phyloP scores from a whole-genome alignment of 345 rosid species.

The Carallia pectinifolia region DNA sequence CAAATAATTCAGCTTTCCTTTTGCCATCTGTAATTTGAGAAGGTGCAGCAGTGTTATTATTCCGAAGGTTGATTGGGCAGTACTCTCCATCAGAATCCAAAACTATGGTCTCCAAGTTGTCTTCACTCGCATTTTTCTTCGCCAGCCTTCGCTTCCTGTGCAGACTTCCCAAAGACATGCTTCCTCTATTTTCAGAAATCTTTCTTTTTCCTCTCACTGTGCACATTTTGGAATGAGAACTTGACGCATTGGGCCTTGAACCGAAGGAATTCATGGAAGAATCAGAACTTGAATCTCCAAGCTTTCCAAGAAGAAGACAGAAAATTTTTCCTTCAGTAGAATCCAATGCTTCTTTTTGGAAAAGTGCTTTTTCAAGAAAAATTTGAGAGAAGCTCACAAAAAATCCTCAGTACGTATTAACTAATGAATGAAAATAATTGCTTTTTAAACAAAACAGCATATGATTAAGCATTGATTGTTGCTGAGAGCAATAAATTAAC shows the following conservation, averaged over 20 bases:
- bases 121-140: conserved; percentile 37
- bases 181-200: conserved; percentile 19
- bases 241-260: conserved; percentile 24
- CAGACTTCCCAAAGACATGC: conserved; percentile 36
- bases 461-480: neutral
- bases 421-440: neutral
- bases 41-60: neutral
- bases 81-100: conserved; percentile 49
- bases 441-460: neutral
- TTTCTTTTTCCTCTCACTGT: conserved; percentile 30
- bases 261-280: conserved; percentile 32
- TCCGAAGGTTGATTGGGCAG: conserved; percentile 16
- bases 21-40: conserved; percentile 20
- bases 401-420: neutral
- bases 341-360: neutral
- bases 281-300: conserved; percentile 27
- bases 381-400: neutral
- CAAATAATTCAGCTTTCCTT: conserved; percentile 18
- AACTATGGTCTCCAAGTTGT: conserved; percentile 24
- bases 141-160: conserved; percentile 44
- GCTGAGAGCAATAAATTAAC: neutral
- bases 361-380: neutral
- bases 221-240: conserved; percentile 10
- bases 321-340: neutral
- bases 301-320: conserved; percentile 1